Evolutionary conservation across 2,329 filamentous ascomycete species (phyloP), one percentile per base, ranked within the genome.

Genomic region (Coccinonectria pachysandricola): DNA sequence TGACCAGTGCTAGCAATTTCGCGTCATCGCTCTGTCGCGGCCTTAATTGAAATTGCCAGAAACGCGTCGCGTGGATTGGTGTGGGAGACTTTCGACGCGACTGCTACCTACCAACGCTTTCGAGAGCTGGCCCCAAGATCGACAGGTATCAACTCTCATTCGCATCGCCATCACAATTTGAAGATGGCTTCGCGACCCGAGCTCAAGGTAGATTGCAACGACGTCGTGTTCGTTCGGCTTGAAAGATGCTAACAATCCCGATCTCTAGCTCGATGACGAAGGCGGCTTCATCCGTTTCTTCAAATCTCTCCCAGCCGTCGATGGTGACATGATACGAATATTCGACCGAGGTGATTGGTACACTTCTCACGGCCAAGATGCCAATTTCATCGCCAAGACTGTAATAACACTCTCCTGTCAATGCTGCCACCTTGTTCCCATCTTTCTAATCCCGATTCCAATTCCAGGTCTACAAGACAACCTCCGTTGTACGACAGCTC

Each of bases 311-410:
- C 75, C 85, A 5, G 47, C 64, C 9, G 74, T 75, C 27, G 73
- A 75, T 42, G 69, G 75, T 19, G 79, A 82, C 28, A 87, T 84
- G 0, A 69, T 98, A 28, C 79, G 91, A 28, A 79, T 98, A 34
- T 96, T 96, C 50, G 87, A 96, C 48, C 76, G 91, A 39, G 81
- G 83, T 18, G 91, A 98, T 51, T 98, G 79, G 71, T 95, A 95
- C 54, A 94, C 88, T 5, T 82, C 87, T n/a, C 85, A 93, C 48
- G 84, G 82, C 23, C 71, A 84, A 31, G 77, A 92, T 73, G 84
- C 84, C 26, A 73, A 71, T 40, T 87, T 86, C 52, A 87, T 92
- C 42, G 84, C 84, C 8, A 71, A 76, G 38, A 83, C 79, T 11
- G 79, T 80, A 56, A 35, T 19, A 6, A 7, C 12, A n/a, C 17